A percentile compares a stretch with the other conserved stretches of the same genome.
phyloP scores from a whole-genome alignment of 129 eudicot species.

The Cynara cardunculus region DNA sequence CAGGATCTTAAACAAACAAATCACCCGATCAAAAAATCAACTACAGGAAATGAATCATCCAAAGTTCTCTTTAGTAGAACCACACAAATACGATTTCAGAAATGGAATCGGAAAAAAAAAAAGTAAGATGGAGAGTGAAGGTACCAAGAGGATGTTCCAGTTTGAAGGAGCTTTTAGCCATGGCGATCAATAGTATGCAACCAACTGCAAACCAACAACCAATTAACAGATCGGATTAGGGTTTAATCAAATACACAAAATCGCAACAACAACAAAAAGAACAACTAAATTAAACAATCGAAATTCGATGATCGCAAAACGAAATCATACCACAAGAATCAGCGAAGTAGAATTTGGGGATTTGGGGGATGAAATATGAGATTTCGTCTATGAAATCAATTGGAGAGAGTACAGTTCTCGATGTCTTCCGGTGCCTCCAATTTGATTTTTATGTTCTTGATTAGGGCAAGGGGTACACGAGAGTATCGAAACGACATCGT shows the following conservation, averaged over 20 bases:
- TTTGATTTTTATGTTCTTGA: conserved; percentile 4
- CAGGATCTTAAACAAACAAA: not conserved
- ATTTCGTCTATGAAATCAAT: not conserved
- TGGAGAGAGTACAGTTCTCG: conserved; percentile 7
- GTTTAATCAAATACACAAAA: conserved; percentile 8
- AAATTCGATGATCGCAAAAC: not conserved
- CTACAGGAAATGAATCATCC: not conserved
- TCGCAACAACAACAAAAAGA: not conserved
- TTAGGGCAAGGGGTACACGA: conserved; percentile 4
- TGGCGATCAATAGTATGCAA: conserved; percentile 25
- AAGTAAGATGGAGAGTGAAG: not conserved
- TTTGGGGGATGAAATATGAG: not conserved
- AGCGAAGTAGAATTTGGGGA: not conserved
- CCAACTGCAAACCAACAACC: conserved; percentile 14
- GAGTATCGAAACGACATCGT: not conserved
- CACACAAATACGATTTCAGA: not conserved
- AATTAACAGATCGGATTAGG: conserved; percentile 19
- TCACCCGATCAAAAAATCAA: not conserved
- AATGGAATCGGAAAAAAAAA: not conserved
- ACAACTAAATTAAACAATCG: not conserved
- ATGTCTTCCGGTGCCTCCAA: conserved; percentile 8
- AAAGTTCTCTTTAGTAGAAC: not conserved
- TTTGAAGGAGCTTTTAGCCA: conserved; percentile 87
- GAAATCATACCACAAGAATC: not conserved
- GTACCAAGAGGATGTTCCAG: conserved; percentile 81